A percentile compares a stretch with the other conserved stretches of the same genome.
These are phyloP conservation scores for Russula sp. DNA, from an alignment of 768 basidiomycete genomes.

Conservation along the genomic window DNA sequence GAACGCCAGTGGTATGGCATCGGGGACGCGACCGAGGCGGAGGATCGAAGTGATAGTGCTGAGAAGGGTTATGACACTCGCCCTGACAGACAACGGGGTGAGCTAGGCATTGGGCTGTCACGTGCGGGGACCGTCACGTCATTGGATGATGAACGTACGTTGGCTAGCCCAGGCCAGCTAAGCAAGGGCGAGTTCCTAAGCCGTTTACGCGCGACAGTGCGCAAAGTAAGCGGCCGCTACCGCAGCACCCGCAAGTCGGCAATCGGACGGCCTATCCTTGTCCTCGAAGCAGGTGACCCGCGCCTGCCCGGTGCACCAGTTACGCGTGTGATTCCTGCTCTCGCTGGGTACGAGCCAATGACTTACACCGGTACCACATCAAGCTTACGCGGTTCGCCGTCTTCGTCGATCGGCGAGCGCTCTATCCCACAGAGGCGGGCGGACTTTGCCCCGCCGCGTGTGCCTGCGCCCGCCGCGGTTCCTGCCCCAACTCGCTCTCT, in stretches of 20 bases:
- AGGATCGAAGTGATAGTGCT: slow-evolving; percentile 1
- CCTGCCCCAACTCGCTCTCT: slow-evolving; percentile 13
- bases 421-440: slow-evolving; percentile 62
- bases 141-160: slow-evolving; percentile 20
- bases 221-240: slow-evolving; percentile 58
- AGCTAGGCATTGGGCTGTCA: slow-evolving; percentile 41
- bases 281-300: slow-evolving; percentile 23
- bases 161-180: slow-evolving; percentile 48
- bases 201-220: slow-evolving; percentile 54
- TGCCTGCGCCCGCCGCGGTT: slow-evolving; percentile 22
- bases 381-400: slow-evolving; percentile 48
- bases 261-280: slow-evolving; percentile 54
- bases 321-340: slow-evolving; percentile 8
- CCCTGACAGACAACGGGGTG: slow-evolving; percentile 28
- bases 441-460: slow-evolving; percentile 58
- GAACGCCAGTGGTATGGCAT: slow-evolving; percentile 68
- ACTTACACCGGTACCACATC: slow-evolving; percentile 40
- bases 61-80: slow-evolving; percentile 32
- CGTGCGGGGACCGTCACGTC: slow-evolving; percentile 31
- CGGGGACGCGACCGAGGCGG: slow-evolving; percentile 26
- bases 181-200: slow-evolving; percentile 63
- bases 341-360: slow-evolving; percentile 17
- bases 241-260: slow-evolving; percentile 33
- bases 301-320: slow-evolving; percentile 12
- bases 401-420: slow-evolving; percentile 53